These are phyloP conservation scores for Testicularia cyperi DNA, from an alignment of 1,284 basidiomycete species.

Conservation along the genomic window DNA sequence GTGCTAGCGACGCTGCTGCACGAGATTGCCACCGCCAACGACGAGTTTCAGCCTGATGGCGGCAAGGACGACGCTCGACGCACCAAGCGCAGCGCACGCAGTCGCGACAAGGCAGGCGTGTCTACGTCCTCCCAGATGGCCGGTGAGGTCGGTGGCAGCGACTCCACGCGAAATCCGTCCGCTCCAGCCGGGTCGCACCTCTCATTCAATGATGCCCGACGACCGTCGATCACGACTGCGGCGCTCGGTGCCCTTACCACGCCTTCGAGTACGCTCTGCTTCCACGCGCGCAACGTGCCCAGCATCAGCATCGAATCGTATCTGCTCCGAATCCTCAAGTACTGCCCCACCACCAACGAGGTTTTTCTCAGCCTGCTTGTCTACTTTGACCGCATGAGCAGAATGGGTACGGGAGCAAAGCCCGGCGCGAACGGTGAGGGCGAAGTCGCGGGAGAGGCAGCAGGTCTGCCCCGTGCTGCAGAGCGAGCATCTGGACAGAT, in stretches of 20 bases:
- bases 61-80: conserved; percentile 21
- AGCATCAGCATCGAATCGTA: conserved; percentile 93
- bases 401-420: conserved; percentile 65
- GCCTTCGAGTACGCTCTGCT: conserved; percentile 80
- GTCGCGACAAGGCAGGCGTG: conserved; percentile 16
- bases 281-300: conserved; percentile 93
- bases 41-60: conserved; percentile 62
- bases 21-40: conserved; percentile 89
- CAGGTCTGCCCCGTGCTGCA: conserved; percentile 30
- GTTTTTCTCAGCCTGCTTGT: conserved; percentile 91
- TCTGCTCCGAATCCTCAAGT: conserved; percentile 90
- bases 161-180: conserved; percentile 8
- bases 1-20: conserved; percentile 86
- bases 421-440: conserved; percentile 34
- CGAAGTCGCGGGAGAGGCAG: conserved; percentile 37
- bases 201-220: conserved; percentile 38
- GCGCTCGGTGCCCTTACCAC: conserved; percentile 75
- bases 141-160: neutral
- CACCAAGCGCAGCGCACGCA: conserved; percentile 13
- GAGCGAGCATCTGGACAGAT: conserved; percentile 16
- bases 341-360: conserved; percentile 97
- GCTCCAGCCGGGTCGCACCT: conserved; percentile 34
- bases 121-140: conserved; percentile 8
- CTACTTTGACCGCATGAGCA: conserved; percentile 84
- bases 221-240: conserved; percentile 68